phyloP scores from a whole-genome alignment of 768 basidiomycete genomes.

The Pulveroboletus sp. region DNA sequence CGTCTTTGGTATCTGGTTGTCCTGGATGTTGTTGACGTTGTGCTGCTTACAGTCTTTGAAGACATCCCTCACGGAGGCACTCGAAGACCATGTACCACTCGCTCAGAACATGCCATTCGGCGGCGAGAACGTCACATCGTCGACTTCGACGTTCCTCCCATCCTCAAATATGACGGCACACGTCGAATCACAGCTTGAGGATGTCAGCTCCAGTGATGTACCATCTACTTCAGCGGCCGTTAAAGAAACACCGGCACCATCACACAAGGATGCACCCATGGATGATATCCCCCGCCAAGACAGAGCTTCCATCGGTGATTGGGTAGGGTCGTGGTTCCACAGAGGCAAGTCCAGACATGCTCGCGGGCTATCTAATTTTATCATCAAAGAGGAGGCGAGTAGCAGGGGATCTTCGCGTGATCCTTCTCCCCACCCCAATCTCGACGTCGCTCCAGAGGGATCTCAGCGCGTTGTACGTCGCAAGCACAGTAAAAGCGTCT shows the following conservation, averaged over 20 bases:
- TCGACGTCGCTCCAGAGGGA: conserved; percentile 8
- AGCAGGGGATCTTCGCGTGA: conserved; percentile 21
- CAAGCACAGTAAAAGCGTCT: conserved; percentile 57
- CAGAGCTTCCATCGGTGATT: conserved; percentile 49
- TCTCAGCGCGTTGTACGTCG: conserved; percentile 26
- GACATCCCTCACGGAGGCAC: conserved; percentile 43
- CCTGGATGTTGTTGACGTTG: background rate
- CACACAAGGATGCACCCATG: background rate
- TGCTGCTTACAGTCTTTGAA: conserved; percentile 35
- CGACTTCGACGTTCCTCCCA: conserved; percentile 8
- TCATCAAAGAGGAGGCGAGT: conserved; percentile 22
- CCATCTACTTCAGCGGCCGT: background rate
- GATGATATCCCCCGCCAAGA: conserved; percentile 28
- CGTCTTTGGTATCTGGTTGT: background rate
- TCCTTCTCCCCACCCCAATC: conserved; percentile 16
- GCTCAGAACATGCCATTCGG: conserved; percentile 21
- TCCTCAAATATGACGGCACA: background rate
- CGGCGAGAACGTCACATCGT: conserved; percentile 16
- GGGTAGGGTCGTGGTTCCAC: conserved; percentile 75
- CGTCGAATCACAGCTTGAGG: background rate
- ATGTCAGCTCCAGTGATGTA: background rate
- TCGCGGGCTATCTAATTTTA: conserved; percentile 15
- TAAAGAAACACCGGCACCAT: conserved; percentile 4
- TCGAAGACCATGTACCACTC: conserved; percentile 46
- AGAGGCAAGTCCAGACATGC: conserved; percentile 41